Evolutionary conservation across 2,329 filamentous ascomycete genomes (phyloP).

Genomic region (Aureobasidium sp.): DNA sequence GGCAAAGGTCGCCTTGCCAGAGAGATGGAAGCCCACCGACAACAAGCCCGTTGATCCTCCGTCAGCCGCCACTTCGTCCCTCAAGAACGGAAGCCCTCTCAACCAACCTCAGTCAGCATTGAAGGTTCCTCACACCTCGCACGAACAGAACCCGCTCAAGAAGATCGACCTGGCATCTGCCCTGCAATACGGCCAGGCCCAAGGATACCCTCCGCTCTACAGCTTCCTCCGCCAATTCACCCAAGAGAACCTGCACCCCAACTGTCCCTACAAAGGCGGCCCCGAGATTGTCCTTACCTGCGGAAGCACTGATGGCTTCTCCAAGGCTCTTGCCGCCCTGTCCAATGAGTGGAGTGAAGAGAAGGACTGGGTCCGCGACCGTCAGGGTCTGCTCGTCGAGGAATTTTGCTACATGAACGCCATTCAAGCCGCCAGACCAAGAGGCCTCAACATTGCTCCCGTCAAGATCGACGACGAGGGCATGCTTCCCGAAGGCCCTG

Average conservation of each 20-base stretch:
- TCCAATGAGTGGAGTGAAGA: slow-evolving; percentile 67
- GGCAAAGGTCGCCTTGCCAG: slow-evolving; percentile 66
- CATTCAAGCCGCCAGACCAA: slow-evolving; percentile 58
- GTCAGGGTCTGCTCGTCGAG: slow-evolving; percentile 74
- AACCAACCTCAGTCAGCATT: slow-evolving; percentile 40
- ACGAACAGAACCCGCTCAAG: slow-evolving; percentile 51
- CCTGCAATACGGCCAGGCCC: slow-evolving; percentile 78
- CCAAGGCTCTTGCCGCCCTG: slow-evolving; percentile 69
- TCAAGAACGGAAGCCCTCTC: slow-evolving; percentile 21
- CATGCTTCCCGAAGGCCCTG: slow-evolving; percentile 66
- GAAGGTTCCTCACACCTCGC: slow-evolving; percentile 62
- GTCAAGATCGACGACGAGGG: slow-evolving; percentile 73
- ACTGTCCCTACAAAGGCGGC: slow-evolving; percentile 68
- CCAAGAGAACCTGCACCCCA: slow-evolving; percentile 69
- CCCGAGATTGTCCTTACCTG: slow-evolving; percentile 73
- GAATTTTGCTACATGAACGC: slow-evolving; percentile 75
- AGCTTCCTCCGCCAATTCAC: slow-evolving; percentile 74
- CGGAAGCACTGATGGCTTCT: slow-evolving; percentile 79
- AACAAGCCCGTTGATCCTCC: slow-evolving; percentile 51
- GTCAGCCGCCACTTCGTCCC: slow-evolving; percentile 31
- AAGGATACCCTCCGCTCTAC: slow-evolving; percentile 72
- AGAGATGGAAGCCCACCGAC: slow-evolving; percentile 65
- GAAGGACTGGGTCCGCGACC: slow-evolving; percentile 58
- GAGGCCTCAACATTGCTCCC: slow-evolving; percentile 65
- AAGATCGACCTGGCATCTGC: slow-evolving; percentile 77